phyloP scores from a whole-genome alignment of 2,329 filamentous ascomycete species.

The Sclerotinia trifoliorum region DNA sequence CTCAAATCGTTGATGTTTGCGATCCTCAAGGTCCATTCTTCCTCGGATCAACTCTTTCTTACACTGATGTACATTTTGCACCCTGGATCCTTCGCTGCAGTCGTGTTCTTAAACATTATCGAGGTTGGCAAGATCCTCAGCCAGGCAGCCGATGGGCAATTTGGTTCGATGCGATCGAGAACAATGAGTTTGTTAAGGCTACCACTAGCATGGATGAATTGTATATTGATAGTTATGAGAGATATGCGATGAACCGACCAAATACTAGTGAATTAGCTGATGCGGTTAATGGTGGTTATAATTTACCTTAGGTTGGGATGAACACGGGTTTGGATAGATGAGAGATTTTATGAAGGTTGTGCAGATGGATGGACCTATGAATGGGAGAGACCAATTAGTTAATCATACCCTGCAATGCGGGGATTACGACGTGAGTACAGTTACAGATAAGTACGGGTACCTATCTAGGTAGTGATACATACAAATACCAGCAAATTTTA shows the following conservation, averaged over 20 bases:
- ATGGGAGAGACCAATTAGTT: background rate
- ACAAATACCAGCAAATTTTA: too few species aligned
- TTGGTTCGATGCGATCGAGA: constrained; percentile 43
- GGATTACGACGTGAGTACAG: background rate
- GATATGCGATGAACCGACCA: constrained; percentile 63
- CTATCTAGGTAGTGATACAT: too few species aligned
- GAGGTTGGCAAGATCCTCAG: constrained; percentile 42
- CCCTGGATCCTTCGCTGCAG: constrained; percentile 44
- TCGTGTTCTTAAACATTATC: constrained; percentile 43
- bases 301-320: constrained; percentile 27
- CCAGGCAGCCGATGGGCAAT: constrained; percentile 41
- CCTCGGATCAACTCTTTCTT: constrained; percentile 40
- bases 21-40: constrained; percentile 41
- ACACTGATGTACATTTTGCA: constrained; percentile 44
- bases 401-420: background rate
- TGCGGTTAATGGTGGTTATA: constrained; percentile 56
- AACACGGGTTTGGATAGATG: too few species aligned
- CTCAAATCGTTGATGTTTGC: constrained; percentile 42
- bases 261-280: constrained; percentile 58
- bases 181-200: constrained; percentile 41
- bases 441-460: background rate
- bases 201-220: constrained; percentile 49
- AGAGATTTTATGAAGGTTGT: background rate
- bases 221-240: constrained; percentile 68
- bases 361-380: background rate